phyloP scores from a whole-genome alignment of 192 early-diverging fungal genomes.

The Coemansia sp. region DNA sequence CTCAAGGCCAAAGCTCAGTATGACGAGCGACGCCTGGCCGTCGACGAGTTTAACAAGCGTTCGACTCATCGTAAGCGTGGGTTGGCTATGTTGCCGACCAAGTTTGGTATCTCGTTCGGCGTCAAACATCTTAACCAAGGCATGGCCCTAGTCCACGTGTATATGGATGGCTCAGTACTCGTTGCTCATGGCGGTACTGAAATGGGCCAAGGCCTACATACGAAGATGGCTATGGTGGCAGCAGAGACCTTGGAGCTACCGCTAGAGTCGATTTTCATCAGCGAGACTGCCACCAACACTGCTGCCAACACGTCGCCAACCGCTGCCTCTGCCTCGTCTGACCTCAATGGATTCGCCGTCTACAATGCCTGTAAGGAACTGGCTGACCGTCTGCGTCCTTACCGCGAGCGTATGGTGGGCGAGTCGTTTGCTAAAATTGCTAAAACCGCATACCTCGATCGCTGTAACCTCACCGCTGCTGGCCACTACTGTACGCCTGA shows the following conservation, averaged over 20 bases:
- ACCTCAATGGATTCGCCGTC: conserved; percentile 84
- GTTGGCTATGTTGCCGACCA: conserved; percentile 77
- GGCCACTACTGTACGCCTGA: conserved; percentile 87
- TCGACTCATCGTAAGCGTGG: conserved; percentile 83
- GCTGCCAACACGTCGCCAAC: conserved; percentile 83
- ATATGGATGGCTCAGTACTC: conserved; percentile 85
- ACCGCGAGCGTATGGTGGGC: conserved; percentile 63
- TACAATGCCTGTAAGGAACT: conserved; percentile 78
- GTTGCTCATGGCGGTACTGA: conserved; percentile 85
- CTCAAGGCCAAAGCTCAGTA: conserved; percentile 62
- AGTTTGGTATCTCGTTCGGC: conserved; percentile 83
- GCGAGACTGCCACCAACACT: conserved; percentile 77
- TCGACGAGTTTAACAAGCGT: conserved; percentile 70
- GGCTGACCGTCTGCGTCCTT: conserved; percentile 71
- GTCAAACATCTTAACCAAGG: conserved; percentile 84
- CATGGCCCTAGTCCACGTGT: conserved; percentile 82
- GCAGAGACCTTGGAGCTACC: conserved; percentile 78
- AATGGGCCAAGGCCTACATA: conserved; percentile 92
- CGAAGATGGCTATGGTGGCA: conserved; percentile 86
- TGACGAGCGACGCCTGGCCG: conserved; percentile 56
- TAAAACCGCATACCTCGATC: conserved; percentile 74
- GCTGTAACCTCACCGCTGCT: conserved; percentile 77
- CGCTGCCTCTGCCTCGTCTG: conserved; percentile 78
- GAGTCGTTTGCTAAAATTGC: conserved; percentile 60
- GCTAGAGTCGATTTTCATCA: conserved; percentile 66